Evolutionary conservation across 768 basidiomycete species (phyloP).

Genomic region (Boletus sp.): DNA sequence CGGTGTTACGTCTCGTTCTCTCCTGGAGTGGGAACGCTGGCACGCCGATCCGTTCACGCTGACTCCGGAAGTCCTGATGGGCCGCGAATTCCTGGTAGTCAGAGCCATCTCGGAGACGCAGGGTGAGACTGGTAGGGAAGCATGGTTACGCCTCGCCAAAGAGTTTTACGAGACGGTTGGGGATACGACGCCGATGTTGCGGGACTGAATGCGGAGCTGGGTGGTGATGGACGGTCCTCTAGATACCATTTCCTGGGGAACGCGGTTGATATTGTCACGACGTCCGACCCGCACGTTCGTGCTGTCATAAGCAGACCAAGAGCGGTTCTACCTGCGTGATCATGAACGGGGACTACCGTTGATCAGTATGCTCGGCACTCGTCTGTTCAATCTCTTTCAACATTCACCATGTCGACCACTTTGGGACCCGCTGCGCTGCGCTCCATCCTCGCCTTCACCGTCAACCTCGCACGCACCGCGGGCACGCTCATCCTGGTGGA

Average conservation of each 20-base stretch:
- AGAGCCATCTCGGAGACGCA: slow-evolving; percentile 60
- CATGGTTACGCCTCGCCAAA: slow-evolving; percentile 72
- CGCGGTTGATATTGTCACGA: not conserved
- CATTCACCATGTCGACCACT: too few species aligned
- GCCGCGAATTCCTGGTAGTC: slow-evolving; percentile 77
- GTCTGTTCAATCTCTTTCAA: too few species aligned
- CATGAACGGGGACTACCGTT: too few species aligned
- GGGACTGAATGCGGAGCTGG: not conserved
- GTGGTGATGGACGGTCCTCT: not conserved
- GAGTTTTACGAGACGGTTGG: slow-evolving; percentile 83
- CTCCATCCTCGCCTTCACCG: too few species aligned
- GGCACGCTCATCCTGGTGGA: too few species aligned
- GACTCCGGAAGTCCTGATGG: slow-evolving; percentile 66
- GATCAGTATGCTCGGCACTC: too few species aligned
- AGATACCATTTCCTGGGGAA: not conserved
- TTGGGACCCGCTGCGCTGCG: too few species aligned
- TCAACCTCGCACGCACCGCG: too few species aligned
- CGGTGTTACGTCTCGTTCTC: slow-evolving; percentile 60
- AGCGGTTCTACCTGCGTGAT: too few species aligned
- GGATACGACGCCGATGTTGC: slow-evolving; percentile 53
- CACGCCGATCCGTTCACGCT: slow-evolving; percentile 48
- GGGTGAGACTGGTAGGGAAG: slow-evolving; percentile 60
- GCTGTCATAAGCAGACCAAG: too few species aligned
- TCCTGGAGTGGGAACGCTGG: slow-evolving; percentile 36
- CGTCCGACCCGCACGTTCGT: slow-evolving; percentile 2